Conservation (phyloP, 257 asterid species). For the Anisodus acutangulus region DNA sequence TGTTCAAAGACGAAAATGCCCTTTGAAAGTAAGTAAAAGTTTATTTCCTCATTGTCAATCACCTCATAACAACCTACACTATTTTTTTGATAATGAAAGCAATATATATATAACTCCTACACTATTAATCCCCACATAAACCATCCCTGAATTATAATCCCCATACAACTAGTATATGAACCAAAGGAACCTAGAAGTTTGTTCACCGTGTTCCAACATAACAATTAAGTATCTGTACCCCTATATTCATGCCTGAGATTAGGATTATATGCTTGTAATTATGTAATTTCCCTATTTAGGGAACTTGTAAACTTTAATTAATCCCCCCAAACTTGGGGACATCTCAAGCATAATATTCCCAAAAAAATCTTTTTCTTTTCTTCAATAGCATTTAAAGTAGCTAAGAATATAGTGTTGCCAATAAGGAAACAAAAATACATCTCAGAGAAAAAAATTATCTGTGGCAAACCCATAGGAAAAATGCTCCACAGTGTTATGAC, state of each 20-base stretch:
- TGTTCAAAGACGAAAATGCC: background rate
- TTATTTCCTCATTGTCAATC: background rate
- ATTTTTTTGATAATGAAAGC: background rate
- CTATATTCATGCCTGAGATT: background rate
- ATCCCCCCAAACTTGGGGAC: background rate
- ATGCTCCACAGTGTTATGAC: background rate
- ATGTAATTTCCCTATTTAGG: background rate
- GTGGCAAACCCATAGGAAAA: background rate
- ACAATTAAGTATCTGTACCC: background rate
- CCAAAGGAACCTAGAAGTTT: constrained; percentile 8
- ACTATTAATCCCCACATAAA: background rate
- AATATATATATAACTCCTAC: no score
- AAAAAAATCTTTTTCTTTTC: background rate
- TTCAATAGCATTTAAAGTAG: background rate
- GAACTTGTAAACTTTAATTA: background rate
- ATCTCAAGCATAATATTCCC: constrained; percentile 9
- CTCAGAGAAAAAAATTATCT: background rate
- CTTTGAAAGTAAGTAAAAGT: background rate
- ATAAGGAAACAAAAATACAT: background rate
- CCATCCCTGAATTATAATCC: background rate
- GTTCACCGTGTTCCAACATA: background rate
- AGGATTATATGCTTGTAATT: background rate
- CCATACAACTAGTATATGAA: constrained; percentile 1
- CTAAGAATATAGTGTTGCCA: background rate
- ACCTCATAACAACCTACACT: background rate